These are phyloP conservation scores for Penicillium simplicissimum DNA, from an alignment of 495 filamentous ascomycete species.

Conservation along the genomic window DNA sequence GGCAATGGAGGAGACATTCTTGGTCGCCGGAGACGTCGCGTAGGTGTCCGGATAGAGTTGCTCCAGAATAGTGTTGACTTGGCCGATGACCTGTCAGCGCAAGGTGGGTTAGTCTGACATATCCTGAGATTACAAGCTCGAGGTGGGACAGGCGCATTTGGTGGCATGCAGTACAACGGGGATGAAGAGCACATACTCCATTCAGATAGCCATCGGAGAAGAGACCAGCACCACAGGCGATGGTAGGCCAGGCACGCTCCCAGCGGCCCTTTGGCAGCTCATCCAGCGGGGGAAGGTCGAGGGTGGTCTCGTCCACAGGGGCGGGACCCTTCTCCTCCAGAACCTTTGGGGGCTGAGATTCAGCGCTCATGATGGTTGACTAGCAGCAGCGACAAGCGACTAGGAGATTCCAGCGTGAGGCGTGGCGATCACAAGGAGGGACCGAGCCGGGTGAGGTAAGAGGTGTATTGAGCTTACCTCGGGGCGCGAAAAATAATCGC, in stretches of 20 bases:
- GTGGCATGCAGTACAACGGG: neutral
- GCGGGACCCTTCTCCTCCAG: slow-evolving; percentile 21
- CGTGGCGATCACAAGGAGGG: neutral
- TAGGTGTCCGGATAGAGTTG: slow-evolving; percentile 65
- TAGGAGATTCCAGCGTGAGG: neutral
- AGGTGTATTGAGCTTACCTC: neutral
- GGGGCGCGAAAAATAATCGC: neutral
- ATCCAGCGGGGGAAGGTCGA: slow-evolving; percentile 39
- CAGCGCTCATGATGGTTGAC: slow-evolving; percentile 11
- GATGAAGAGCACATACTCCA: slow-evolving; percentile 49
- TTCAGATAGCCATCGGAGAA: slow-evolving; percentile 93
- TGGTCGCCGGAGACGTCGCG: slow-evolving; percentile 61
- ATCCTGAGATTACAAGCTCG: neutral
- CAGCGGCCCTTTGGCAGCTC: slow-evolving; percentile 49
- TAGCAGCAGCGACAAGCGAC: neutral
- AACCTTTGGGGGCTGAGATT: slow-evolving; percentile 5
- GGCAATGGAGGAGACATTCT: slow-evolving; percentile 74
- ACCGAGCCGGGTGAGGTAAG: neutral
- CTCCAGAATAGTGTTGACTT: slow-evolving; percentile 69
- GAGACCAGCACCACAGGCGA: slow-evolving; percentile 85
- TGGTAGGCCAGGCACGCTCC: slow-evolving; percentile 64
- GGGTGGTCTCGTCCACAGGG: slow-evolving; percentile 13
- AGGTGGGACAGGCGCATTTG: slow-evolving; percentile 5
- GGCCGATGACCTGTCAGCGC: slow-evolving; percentile 69
- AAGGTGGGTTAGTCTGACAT: slow-evolving; percentile 4